Conservation (phyloP, 1,139 yeast genomes). For the Suhomyces bokatorum region DNA sequence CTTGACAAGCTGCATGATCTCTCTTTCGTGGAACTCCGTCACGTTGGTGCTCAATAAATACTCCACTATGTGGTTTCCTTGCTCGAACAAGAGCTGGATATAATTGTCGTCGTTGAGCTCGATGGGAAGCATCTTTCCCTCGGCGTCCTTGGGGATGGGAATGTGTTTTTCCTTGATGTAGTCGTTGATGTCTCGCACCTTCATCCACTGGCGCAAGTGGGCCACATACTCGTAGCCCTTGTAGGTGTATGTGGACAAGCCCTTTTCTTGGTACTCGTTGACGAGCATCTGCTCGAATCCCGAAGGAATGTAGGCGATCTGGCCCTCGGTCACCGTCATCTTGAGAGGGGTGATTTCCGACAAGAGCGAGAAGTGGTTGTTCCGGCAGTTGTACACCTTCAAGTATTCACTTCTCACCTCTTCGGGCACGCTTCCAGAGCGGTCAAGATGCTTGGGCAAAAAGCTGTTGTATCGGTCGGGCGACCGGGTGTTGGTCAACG, state of each 20-base stretch:
- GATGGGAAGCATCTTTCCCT: conserved; percentile 17
- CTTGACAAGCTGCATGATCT: conserved; percentile 22
- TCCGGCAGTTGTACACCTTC: conserved; percentile 20
- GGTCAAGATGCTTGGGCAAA: conserved; percentile 5
- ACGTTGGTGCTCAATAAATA: conserved; percentile 30
- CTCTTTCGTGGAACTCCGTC: conserved; percentile 35
- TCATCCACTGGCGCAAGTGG: conserved; percentile 32
- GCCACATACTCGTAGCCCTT: conserved; percentile 19
- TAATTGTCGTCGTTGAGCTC: conserved; percentile 33
- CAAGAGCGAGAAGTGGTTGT: conserved; percentile 22
- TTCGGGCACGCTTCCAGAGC: conserved; percentile 10
- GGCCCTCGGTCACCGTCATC: conserved; percentile 36
- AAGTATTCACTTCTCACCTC: conserved; percentile 13
- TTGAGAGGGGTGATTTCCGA: conserved; percentile 34
- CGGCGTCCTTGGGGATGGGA: conserved; percentile 7
- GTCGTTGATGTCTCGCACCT: conserved; percentile 19
- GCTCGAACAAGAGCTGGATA: conserved; percentile 23
- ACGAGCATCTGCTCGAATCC: conserved; percentile 28
- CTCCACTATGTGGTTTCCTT: conserved; percentile 28
- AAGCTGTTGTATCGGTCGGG: conserved; percentile 16
- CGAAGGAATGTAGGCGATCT: conserved; percentile 34
- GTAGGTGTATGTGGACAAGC: conserved; percentile 16
- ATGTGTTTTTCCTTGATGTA: conserved; percentile 17
- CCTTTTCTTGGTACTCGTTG: conserved; percentile 31
- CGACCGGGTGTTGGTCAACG: conserved; percentile 15